Percentiles rank a stretch among this genome's conserved stretches.
These are phyloP conservation scores for Austroboletus eburneus DNA, from an alignment of 768 basidiomycete species.

Conservation along the genomic window DNA sequence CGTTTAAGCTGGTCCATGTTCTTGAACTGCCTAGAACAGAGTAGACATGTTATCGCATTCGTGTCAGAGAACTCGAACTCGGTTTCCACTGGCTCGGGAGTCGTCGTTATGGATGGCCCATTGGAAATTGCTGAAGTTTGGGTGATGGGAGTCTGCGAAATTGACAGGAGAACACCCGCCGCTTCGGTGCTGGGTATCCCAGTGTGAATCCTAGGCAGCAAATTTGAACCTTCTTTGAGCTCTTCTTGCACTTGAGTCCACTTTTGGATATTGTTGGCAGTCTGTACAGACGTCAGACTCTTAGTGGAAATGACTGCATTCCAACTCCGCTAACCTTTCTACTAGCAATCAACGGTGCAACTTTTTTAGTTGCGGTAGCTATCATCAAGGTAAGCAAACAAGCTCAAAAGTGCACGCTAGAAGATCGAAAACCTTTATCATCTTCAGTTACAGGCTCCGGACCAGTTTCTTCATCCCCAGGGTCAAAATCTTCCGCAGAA, in stretches of 20 bases:
- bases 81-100: constrained; percentile 42
- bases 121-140: constrained; percentile 15
- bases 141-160: constrained; percentile 5
- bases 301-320: background rate
- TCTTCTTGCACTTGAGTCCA: constrained; percentile 97
- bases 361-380: constrained; percentile 58
- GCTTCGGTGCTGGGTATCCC: constrained; percentile 9
- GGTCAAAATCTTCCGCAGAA: constrained; percentile 56
- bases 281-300: constrained; percentile 42
- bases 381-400: constrained; percentile 9
- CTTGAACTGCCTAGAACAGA: constrained; percentile 95
- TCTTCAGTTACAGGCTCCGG: constrained; percentile 45
- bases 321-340: constrained; percentile 57
- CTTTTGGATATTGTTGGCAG: constrained; percentile 86
- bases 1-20: constrained; percentile 76
- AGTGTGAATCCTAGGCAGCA: constrained; percentile 17
- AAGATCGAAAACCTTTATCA: constrained; percentile 31
- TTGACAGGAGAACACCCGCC: background rate
- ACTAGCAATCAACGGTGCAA: constrained; percentile 78
- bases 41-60: constrained; percentile 70
- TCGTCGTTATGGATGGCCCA: constrained; percentile 29
- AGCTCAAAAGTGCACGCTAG: background rate
- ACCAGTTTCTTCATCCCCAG: constrained; percentile 38
- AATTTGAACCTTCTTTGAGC: constrained; percentile 47
- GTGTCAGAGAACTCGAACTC: constrained; percentile 86